Base-by-base conservation (phyloP, 169 alveolate species). In the Babesia bigemina region DNA sequence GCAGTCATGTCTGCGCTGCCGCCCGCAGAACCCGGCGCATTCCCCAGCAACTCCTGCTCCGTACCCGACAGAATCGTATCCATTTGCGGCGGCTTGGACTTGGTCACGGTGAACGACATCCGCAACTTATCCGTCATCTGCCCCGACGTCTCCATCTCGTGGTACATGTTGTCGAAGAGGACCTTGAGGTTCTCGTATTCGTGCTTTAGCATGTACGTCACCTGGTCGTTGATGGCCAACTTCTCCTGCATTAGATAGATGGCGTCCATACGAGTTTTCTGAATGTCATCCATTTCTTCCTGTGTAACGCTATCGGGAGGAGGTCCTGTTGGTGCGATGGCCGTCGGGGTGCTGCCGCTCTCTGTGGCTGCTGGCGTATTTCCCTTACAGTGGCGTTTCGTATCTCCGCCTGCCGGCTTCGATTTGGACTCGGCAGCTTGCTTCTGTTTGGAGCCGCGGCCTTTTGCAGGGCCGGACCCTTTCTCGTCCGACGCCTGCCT, bases 111-210 rank as follows among this genome's bases (percentile, higher is more conserved):
- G 58, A 77, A 62, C 10, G 71, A 66, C 69, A 66, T 36, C 47
- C 70, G 69, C 49, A 83, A 52, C 47, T 83, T 75, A 24, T 65
- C 88, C 17, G 92, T 87, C 24, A 87, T 58, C 79, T 86, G 90
- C 8, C 94, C 94, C 36, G 56, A 75, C 62, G 70, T 72, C 69
- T 90, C 94, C 94, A 90, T 90, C 55, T 83, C 92, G 14, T 81
- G 63, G 57, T 83, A 90, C 52, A 90, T 26, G 26, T 75, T 81
- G 45, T 90, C 94, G 67, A 86, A 86, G 16, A 70, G 79, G 21
- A 61, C 66, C 85, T 86, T 90, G 49, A 90, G 62, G 56, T 84
- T 77, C 73, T 90, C 94, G 57, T 86, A 86, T 50, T 86, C 87
- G 63, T 71, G 67, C 78, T 86, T 90, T 10, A 90, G 70, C 88